Base-by-base conservation (phyloP, 2,329 filamentous ascomycete species). In the Arthroderma uncinatum region DNA sequence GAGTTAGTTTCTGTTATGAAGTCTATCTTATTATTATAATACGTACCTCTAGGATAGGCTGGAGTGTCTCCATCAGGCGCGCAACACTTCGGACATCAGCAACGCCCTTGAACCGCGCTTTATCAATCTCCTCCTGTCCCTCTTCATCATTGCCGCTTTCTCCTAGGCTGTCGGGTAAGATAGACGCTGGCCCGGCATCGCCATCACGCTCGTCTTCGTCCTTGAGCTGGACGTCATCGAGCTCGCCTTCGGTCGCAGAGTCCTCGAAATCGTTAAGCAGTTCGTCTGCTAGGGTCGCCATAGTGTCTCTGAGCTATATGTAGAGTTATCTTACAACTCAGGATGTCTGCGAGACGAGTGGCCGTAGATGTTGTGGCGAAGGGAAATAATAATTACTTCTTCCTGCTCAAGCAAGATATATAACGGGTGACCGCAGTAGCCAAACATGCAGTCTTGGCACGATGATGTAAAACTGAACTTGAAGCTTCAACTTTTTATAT, bases 281-380 rank as follows among this genome's bases (percentile, higher is more conserved):
- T 70, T 97, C 92, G 67, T 97, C 91, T 61, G 89, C 92, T 62
- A 94, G 80, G 47, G 89, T 94, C 70, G 92, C 89, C 90, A 96
- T 94, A 14, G 25, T 70, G 64, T 44, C 21, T 28, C 25, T 28
- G 12, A 23, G 21, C 21, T n/a, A n/a, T 25, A 9, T 48, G 3
- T 8, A 48, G 23, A 4, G 9, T 10, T 25, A 30, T 30, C 14
- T 48, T 14, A 10, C 19, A 5, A 25, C 3, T 7, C 19, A 28
- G 9, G 21, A 30, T 12, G 33, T 34, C n/a, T n/a, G n/a, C n/a
- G 39, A 42, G 39, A 19, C 16, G 21, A 19, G 16, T 8, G 4
- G 39, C n/a, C 23, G 9, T 30, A 48, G 7, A 14, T 30, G 42
- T 30, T 48, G 23, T 28, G 21, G 42, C 42, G 28, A 30, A 12